Percentiles rank a stretch among this genome's conserved stretches.
These are phyloP conservation scores for Geranium rotundifolium DNA, from an alignment of 345 rosid genomes.

Conservation along the genomic window DNA sequence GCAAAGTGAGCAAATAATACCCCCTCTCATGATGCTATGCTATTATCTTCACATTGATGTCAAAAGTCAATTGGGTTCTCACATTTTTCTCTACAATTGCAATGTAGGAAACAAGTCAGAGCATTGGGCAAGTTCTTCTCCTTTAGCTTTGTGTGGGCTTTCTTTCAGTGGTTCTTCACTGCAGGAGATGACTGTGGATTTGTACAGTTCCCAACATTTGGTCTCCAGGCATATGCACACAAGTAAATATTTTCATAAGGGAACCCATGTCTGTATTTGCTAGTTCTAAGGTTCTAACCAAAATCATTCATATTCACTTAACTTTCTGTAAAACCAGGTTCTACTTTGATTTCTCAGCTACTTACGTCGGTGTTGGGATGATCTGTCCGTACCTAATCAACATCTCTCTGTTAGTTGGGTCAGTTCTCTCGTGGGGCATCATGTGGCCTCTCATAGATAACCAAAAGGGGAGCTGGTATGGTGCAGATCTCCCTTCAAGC, in stretches of 20 bases:
- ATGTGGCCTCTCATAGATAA: slow-evolving; percentile 20
- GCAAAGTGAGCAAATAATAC: slow-evolving; percentile 8
- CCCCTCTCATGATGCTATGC: background rate
- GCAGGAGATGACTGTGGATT: slow-evolving; percentile 19
- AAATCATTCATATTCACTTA: background rate
- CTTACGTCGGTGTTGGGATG: slow-evolving; percentile 15
- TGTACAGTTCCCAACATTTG: slow-evolving; percentile 8
- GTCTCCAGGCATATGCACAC: slow-evolving; percentile 11
- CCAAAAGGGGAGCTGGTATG: slow-evolving; percentile 10
- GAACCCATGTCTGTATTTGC: too few relatives aligned
- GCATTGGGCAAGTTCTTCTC: slow-evolving; percentile 17
- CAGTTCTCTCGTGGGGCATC: slow-evolving; percentile 19
- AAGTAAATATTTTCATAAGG: slow-evolving; percentile 1
- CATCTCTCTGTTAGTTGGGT: slow-evolving; percentile 12
- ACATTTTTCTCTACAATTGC: background rate
- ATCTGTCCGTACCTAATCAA: slow-evolving; percentile 18
- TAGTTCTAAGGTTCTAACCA: too few relatives aligned
- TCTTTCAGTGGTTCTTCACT: slow-evolving; percentile 20
- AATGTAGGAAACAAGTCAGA: slow-evolving; percentile 16
- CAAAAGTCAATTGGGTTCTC: too few relatives aligned
- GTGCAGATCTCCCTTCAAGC: slow-evolving; percentile 1
- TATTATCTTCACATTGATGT: too few relatives aligned
- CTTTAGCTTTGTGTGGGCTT: slow-evolving; percentile 20
- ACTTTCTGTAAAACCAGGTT: slow-evolving; percentile 5
- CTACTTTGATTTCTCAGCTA: slow-evolving; percentile 18